Conservation (phyloP, 306 rosid genomes). For the Inga laurina region DNA sequence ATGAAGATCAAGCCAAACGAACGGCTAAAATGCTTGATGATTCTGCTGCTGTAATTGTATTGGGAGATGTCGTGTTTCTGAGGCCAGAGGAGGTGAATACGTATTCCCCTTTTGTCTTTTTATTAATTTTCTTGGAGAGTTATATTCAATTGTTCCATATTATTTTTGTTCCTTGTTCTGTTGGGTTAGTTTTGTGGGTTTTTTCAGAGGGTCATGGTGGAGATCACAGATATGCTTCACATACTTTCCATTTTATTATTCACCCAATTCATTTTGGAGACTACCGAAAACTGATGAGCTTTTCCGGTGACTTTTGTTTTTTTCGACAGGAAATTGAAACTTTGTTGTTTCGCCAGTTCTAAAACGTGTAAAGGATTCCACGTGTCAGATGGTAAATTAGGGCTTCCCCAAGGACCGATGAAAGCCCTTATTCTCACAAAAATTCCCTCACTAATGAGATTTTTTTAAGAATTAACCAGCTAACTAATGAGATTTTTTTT, state of each 20-base stretch:
- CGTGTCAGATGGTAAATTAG: slow-evolving; percentile 57
- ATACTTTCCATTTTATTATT: slow-evolving; percentile 3
- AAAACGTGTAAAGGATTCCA: slow-evolving; percentile 58
- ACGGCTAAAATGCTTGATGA: slow-evolving; percentile 69
- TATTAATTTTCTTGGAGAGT: neutral
- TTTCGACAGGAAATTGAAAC: slow-evolving; percentile 58
- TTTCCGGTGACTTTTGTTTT: slow-evolving; percentile 45
- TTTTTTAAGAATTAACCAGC: neutral
- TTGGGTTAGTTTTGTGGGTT: slow-evolving; percentile 34
- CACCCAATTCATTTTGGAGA: slow-evolving; percentile 23
- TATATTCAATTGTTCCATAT: neutral
- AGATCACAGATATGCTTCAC: slow-evolving; percentile 38
- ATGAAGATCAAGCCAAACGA: slow-evolving; percentile 48
- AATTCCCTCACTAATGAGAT: neutral
- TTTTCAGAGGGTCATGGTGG: slow-evolving; percentile 48
- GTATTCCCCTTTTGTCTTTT: neutral
- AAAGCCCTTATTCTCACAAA: slow-evolving; percentile 38
- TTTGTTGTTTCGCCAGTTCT: slow-evolving; percentile 64
- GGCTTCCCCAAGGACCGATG: slow-evolving; percentile 38
- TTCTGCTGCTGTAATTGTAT: slow-evolving; percentile 63
- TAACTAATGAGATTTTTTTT: neutral
- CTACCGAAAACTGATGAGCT: slow-evolving; percentile 56
- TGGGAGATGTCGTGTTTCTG: slow-evolving; percentile 70
- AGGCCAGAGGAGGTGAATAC: slow-evolving; percentile 75
- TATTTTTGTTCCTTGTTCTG: neutral